Evolutionary conservation across 2,329 filamentous ascomycete genomes (phyloP).

Genomic region (Fusarium sp.): DNA sequence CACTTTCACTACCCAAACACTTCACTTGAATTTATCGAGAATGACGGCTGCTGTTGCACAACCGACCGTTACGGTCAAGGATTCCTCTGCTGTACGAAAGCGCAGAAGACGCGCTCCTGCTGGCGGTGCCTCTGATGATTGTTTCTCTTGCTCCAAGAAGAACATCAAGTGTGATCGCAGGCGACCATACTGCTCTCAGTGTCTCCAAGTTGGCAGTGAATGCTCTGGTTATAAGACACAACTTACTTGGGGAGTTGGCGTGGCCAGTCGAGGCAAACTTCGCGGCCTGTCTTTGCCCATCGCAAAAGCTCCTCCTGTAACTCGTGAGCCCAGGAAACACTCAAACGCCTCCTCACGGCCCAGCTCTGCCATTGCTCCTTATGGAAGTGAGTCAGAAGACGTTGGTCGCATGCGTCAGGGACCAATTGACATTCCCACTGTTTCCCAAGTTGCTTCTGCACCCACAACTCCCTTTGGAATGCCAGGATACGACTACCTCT

Average conservation of each 20-base stretch:
- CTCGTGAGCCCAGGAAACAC: slow-evolving; percentile 61
- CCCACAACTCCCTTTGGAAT: slow-evolving; percentile 55
- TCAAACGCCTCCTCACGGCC: slow-evolving; percentile 57
- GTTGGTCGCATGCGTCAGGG: slow-evolving; percentile 47
- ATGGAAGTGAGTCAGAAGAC: slow-evolving; percentile 50
- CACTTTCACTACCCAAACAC: slow-evolving; percentile 13
- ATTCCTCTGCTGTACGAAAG: slow-evolving; percentile 68
- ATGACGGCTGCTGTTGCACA: slow-evolving; percentile 64
- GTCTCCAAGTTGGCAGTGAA: slow-evolving; percentile 88
- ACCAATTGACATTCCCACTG: slow-evolving; percentile 52
- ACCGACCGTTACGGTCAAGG: slow-evolving; percentile 59
- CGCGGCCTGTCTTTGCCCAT: slow-evolving; percentile 83
- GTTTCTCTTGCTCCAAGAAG: slow-evolving; percentile 90
- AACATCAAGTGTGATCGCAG: slow-evolving; percentile 88
- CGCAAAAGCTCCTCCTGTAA: slow-evolving; percentile 68
- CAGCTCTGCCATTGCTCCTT: slow-evolving; percentile 54
- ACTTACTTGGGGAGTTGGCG: slow-evolving; percentile 94
- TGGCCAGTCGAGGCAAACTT: slow-evolving; percentile 94
- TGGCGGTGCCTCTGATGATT: slow-evolving; percentile 91
- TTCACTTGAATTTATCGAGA: slow-evolving; percentile 23
- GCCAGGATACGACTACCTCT: slow-evolving; percentile 61
- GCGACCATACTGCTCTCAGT: slow-evolving; percentile 94
- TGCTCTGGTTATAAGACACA: slow-evolving; percentile 98
- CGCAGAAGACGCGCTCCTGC: slow-evolving; percentile 88
- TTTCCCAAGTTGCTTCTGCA: slow-evolving; percentile 54